phyloP scores from a whole-genome alignment of 192 early-diverging fungal species.

The Coemansia sp. region DNA sequence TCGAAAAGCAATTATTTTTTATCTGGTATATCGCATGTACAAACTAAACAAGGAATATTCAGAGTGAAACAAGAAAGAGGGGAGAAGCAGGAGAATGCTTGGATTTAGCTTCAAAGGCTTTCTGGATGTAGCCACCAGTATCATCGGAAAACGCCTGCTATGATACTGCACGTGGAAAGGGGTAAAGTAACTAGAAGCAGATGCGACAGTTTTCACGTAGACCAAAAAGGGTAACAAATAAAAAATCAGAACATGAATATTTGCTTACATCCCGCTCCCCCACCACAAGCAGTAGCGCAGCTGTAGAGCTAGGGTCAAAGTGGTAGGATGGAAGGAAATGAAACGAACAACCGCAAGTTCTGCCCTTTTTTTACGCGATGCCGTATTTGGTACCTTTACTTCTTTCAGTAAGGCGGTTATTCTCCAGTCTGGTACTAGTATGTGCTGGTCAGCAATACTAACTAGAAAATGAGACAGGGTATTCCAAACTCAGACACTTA shows the following conservation, averaged over 20 bases:
- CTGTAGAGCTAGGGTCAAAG: not conserved
- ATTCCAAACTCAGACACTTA: not conserved
- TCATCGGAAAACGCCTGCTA: not conserved
- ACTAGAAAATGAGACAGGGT: no score
- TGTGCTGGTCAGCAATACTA: not conserved
- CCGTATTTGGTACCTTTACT: conserved; percentile 6
- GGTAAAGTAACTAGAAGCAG: conserved; percentile 2
- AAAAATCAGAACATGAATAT: not conserved
- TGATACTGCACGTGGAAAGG: not conserved
- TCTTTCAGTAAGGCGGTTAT: conserved; percentile 1
- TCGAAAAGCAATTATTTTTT: not conserved
- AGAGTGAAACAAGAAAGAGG: not conserved
- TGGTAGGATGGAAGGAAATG: not conserved
- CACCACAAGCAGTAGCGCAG: not conserved
- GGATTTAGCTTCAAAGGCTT: not conserved
- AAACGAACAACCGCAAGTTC: not conserved
- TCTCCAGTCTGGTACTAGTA: not conserved
- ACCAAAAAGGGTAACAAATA: conserved; percentile 8
- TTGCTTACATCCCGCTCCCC: conserved; percentile 3
- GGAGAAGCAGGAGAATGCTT: not conserved
- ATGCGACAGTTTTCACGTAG: not conserved
- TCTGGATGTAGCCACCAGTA: not conserved
- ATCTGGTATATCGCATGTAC: not conserved
- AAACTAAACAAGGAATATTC: not conserved
- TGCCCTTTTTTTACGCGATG: not conserved